Base-by-base conservation (phyloP, 1,284 basidiomycete species). In the Cystobasidium sp. region DNA sequence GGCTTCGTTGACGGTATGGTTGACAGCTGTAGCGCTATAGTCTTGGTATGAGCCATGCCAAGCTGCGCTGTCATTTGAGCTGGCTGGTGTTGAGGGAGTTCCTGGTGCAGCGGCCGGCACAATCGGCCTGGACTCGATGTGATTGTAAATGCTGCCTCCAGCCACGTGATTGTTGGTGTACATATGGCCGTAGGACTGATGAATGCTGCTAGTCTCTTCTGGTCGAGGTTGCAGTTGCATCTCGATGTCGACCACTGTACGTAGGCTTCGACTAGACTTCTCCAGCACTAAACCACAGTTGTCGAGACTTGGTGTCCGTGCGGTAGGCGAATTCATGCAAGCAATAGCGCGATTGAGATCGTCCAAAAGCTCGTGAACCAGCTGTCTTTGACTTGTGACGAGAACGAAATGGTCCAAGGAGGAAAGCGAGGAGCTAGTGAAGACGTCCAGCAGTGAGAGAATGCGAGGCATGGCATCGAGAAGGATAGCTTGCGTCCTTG, bases 391-490 rank as follows among this genome's bases (percentile, higher is more conserved):
- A 10, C 39, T 37, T 16, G 63, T 73, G n/a, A 73, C 44, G 16
- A 66, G 22, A 12, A 73, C 62, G 20, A 73, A 73, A 31, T 73
- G 70, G 53, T 73, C 70, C 39, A 73, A 41, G 6, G 70, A 73
- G 6, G 56, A 49, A 3, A 73, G 39, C 8, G 70, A 51, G 22
- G 70, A 52, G 22, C 49, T 64, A 2, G 70, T 65, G 39, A 73
- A 66, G 44, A 73, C 18, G 22, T 73, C 70, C 0, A 73, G 51
- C 10, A 73, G 41, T n/a, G 70, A 65, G n/a, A 73, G 31, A 3
- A 73, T 59, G 20, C 70, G 61, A 7, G 70, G 70, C 70, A 73
- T 73, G 46, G 70, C 49, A 41, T 73, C 70, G 5, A 73, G 70
- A 9, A 73, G 51, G 44, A 73, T 51, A 4, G 70, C 70, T 53